Conservation (phyloP, 176 grass and related monocot species). For the Chloris gayana region DNA sequence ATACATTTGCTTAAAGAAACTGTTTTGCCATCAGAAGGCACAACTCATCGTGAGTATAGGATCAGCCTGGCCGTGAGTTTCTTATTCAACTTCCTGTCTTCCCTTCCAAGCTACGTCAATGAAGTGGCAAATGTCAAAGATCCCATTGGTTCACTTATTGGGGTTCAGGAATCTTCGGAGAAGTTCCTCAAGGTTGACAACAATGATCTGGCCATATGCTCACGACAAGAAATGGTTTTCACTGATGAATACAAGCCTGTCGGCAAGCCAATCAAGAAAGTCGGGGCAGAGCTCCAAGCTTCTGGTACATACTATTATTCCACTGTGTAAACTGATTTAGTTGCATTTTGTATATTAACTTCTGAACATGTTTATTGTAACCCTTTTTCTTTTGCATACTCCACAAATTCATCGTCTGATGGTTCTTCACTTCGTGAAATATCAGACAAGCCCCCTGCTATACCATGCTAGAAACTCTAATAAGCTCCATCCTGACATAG, state of each 20-base stretch:
- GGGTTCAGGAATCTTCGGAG: not conserved
- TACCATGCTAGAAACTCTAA: not conserved
- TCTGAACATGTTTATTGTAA: not conserved
- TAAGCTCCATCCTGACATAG: not conserved
- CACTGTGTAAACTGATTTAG: not conserved
- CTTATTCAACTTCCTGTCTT: constrained; percentile 76
- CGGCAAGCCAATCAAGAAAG: constrained; percentile 69
- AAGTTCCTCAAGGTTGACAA: not conserved
- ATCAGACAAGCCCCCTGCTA: constrained; percentile 1
- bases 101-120: constrained; percentile 40
- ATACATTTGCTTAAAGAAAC: constrained; percentile 52
- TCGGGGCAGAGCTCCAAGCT: constrained; percentile 76
- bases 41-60: constrained; percentile 67
- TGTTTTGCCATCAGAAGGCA: constrained; percentile 60
- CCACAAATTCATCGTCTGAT: not conserved
- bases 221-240: constrained; percentile 65
- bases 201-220: constrained; percentile 41
- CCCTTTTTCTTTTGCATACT: not conserved
- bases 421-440: not conserved
- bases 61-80: constrained; percentile 71
- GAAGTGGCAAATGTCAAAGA: constrained; percentile 16
- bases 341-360: not conserved
- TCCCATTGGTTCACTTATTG: constrained; percentile 6
- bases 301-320: constrained; percentile 62
- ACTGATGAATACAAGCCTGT: constrained; percentile 66